Base-by-base conservation (phyloP, 345 rosid species). In the Citrus medica region DNA sequence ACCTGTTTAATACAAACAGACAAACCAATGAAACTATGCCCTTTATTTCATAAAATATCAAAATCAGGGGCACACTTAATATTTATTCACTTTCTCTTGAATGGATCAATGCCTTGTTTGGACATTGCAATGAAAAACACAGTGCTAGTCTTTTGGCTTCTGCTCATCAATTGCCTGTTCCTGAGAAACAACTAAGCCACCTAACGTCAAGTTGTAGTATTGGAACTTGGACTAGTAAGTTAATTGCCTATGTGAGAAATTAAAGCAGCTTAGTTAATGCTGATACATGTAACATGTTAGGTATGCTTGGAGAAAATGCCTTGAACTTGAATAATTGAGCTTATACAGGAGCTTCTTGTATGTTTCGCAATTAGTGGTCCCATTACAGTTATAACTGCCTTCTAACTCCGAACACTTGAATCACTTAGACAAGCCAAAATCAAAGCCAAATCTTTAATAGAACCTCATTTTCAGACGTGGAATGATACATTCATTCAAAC, bases 381-480 rank as follows among this genome's bases (percentile, higher is more conserved):
- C 66, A n/a, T 16, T 53, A 32, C 72, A 30, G 72, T 66, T 76
- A 63, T 46, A 61, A 40, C 19, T 61, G 77, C 69, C 77, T 17
- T 16, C 38, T 25, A 61, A 25, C 37, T 13, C 58, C 77, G 2
- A 60, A 28, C 33, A 19, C 48, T 22, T 22, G 30, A 24, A 32
- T n/a, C 53, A 6, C 58, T 19, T 9, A 59, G 67, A 46, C 28
- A 28, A n/a, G 32, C 9, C 42, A 28, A 42, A 10, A 5, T 2
- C 56, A 46, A 40, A 3, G 55, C 55, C 24, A 4, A 3, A 27
- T 13, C 71, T n/a, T 37, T 40, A 38, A 27, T 9, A 74, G 14
- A 69, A 10, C 35, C 74, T 59, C 64, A 59, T 73, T 79, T 27
- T 46, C 42, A 66, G 69, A 35, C 42, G 46, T 73, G 80, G 73